These are phyloP conservation scores for Porpolomopsis calyptriformis DNA, from an alignment of 768 basidiomycete genomes.

Conservation along the genomic window DNA sequence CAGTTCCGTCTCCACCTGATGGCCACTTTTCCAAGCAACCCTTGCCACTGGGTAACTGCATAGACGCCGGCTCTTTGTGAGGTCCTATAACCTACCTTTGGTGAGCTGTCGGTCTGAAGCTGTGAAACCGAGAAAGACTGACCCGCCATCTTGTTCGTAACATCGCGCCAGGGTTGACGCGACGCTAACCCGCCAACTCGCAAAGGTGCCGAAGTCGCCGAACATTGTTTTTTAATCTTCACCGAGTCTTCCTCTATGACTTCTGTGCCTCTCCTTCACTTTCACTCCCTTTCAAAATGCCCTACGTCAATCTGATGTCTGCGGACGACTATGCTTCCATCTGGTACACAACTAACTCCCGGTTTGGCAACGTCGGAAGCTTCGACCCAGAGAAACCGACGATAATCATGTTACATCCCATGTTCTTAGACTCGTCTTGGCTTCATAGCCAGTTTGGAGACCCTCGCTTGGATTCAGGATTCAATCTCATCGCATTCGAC, in stretches of 20 bases:
- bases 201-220: conserved; percentile 1
- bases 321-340: conserved; percentile 59
- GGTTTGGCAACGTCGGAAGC: conserved; percentile 47
- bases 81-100: too few species aligned
- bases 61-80: too few species aligned
- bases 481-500: conserved; percentile 71
- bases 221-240: not conserved
- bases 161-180: not conserved
- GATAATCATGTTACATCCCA: conserved; percentile 56
- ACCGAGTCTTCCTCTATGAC: not conserved
- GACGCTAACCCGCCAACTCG: conserved; percentile 11
- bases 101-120: too few species aligned
- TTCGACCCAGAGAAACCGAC: conserved; percentile 60
- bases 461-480: conserved; percentile 43
- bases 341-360: conserved; percentile 60
- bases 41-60: too few species aligned
- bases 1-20: too few species aligned
- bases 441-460: conserved; percentile 57
- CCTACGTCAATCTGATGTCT: conserved; percentile 55
- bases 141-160: not conserved
- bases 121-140: too few species aligned
- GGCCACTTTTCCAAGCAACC: too few species aligned
- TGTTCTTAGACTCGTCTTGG: conserved; percentile 63
- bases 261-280: not conserved
- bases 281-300: conserved; percentile 32